Conservation (phyloP, 192 early-diverging fungal species). For the Coemansia sp. region DNA sequence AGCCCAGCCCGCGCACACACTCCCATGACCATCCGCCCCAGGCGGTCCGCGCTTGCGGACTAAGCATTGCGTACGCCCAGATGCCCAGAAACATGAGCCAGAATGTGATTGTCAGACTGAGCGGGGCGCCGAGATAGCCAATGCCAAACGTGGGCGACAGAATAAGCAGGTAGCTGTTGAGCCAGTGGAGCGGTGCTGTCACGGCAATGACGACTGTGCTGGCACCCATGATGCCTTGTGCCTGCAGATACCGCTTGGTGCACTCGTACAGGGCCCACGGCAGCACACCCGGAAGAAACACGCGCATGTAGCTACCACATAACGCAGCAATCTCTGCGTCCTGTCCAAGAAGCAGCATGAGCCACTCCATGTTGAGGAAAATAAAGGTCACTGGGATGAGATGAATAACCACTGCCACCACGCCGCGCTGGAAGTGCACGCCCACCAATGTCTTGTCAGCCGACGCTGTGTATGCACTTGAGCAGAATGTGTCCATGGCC, state of each 20-base stretch:
- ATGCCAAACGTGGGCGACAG: constrained; percentile 63
- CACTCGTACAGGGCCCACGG: constrained; percentile 79
- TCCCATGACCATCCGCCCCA: constrained; percentile 86
- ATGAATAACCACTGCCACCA: constrained; percentile 71
- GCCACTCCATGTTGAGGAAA: constrained; percentile 69
- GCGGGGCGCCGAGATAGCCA: constrained; percentile 81
- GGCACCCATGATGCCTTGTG: constrained; percentile 84
- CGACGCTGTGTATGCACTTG: constrained; percentile 66
- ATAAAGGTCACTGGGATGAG: constrained; percentile 73
- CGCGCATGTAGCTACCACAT: constrained; percentile 64
- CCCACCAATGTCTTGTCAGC: constrained; percentile 64
- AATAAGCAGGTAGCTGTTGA: constrained; percentile 80
- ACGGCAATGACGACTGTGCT: constrained; percentile 69
- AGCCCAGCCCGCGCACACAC: constrained; percentile 60
- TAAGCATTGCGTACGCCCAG: constrained; percentile 61
- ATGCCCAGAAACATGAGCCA: constrained; percentile 70
- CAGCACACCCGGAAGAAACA: constrained; percentile 71
- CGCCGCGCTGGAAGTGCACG: constrained; percentile 71
- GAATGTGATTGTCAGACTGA: constrained; percentile 73
- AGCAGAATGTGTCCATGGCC: constrained; percentile 73
- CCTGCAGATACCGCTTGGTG: constrained; percentile 79
- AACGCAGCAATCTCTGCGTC: constrained; percentile 64
- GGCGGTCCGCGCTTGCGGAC: constrained; percentile 59
- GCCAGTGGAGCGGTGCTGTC: constrained; percentile 70
- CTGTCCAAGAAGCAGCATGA: constrained; percentile 77